Conservation (phyloP, 495 filamentous ascomycete species). For the Lichina pygmaea region DNA sequence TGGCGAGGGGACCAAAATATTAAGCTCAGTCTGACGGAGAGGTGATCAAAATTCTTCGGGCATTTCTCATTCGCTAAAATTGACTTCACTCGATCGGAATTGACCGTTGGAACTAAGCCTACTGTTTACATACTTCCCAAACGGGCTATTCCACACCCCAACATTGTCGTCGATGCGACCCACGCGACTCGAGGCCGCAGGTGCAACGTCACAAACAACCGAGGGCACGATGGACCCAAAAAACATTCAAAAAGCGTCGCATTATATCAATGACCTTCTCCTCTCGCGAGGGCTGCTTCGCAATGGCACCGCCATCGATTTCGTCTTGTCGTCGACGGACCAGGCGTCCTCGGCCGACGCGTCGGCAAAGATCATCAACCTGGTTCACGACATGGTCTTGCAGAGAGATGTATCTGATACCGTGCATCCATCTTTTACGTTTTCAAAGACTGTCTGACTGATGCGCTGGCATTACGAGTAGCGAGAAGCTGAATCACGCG, state of each 20-base stretch:
- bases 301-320: slow-evolving; percentile 64
- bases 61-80: no score
- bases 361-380: slow-evolving; percentile 67
- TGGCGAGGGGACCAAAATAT: no score
- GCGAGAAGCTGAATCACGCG: slow-evolving; percentile 72
- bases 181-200: no score
- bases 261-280: slow-evolving; percentile 89
- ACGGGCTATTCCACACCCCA: no score
- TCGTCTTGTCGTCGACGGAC: slow-evolving; percentile 42
- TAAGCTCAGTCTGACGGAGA: no score
- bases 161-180: no score
- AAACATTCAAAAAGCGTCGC: slow-evolving; percentile 65
- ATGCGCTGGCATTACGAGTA: slow-evolving; percentile 11
- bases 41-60: no score
- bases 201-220: no score
- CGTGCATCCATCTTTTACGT: not conserved
- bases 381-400: slow-evolving; percentile 75
- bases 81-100: no score
- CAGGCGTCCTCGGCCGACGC: slow-evolving; percentile 37
- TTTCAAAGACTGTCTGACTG: not conserved
- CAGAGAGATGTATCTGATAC: slow-evolving; percentile 42
- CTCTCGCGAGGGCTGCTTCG: slow-evolving; percentile 69
- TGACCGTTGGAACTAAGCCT: no score
- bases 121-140: no score
- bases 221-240: slow-evolving; percentile 34